Evolutionary conservation across 2,329 filamentous ascomycete genomes (phyloP).

Genomic region (Alternaria atra): DNA sequence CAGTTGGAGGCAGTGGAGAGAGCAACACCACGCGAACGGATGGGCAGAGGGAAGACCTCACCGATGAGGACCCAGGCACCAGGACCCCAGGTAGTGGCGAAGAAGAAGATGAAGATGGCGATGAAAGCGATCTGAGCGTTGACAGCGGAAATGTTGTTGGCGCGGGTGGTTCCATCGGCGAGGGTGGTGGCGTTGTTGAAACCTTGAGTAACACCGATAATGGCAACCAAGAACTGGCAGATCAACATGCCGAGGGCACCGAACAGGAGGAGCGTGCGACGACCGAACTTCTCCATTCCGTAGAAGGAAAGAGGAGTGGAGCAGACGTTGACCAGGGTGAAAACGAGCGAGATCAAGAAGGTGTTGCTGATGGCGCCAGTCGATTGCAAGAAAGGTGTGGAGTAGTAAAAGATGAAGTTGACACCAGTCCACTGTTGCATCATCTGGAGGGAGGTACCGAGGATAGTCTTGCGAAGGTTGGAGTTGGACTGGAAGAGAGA

Average conservation of each 20-base stretch:
- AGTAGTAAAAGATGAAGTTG: conserved; percentile 76
- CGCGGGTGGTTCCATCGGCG: neutral
- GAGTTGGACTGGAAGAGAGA: conserved; percentile 60
- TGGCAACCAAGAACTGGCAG: conserved; percentile 87
- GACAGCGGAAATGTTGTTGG: conserved; percentile 51
- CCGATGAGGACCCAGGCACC: conserved; percentile 69
- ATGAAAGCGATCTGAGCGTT: conserved; percentile 79
- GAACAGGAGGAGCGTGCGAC: conserved; percentile 79
- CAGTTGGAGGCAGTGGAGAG: conserved; percentile 90
- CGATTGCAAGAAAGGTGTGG: conserved; percentile 79
- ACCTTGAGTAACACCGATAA: conserved; percentile 58
- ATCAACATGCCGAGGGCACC: conserved; percentile 84
- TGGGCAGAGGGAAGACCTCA: conserved; percentile 74
- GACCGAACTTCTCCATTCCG: conserved; percentile 82
- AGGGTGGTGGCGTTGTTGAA: conserved; percentile 23
- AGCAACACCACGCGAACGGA: conserved; percentile 70
- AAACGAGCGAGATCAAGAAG: conserved; percentile 86
- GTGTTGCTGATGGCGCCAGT: conserved; percentile 77
- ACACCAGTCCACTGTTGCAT: conserved; percentile 74
- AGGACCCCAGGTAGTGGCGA: conserved; percentile 69
- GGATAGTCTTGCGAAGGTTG: conserved; percentile 59
- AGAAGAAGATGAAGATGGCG: conserved; percentile 85
- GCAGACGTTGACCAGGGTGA: conserved; percentile 85
- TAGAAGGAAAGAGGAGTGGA: conserved; percentile 90
- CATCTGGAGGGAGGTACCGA: conserved; percentile 60